phyloP scores from a whole-genome alignment of 2,329 filamentous ascomycete genomes.

The Cytospora schulzeri region DNA sequence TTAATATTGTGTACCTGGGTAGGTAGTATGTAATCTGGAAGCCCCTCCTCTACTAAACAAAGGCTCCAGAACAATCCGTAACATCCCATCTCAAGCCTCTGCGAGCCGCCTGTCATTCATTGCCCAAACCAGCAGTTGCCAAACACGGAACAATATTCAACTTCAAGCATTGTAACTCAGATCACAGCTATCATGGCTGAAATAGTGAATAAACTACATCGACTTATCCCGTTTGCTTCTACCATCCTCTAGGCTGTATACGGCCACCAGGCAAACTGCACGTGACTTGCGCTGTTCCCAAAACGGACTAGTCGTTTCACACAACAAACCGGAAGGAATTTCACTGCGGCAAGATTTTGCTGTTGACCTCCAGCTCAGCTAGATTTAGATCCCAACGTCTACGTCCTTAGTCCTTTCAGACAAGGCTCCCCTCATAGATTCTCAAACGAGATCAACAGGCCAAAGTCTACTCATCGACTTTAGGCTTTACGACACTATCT shows the following conservation, averaged over 20 bases:
- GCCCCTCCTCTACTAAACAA: constrained; percentile 5
- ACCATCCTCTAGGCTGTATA: background rate
- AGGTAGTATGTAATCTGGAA: background rate
- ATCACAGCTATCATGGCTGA: background rate
- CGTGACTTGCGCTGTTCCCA: constrained; percentile 10
- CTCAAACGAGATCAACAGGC: constrained; percentile 20
- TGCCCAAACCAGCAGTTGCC: background rate
- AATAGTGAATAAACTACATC: background rate
- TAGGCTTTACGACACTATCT: constrained; percentile 14
- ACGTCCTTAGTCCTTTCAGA: constrained; percentile 6
- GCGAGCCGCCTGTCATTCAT: background rate
- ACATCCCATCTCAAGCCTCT: too few species aligned
- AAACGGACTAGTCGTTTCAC: constrained; percentile 17
- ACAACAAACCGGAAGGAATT: constrained; percentile 17
- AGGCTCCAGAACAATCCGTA: background rate
- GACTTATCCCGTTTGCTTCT: background rate
- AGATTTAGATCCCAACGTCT: background rate
- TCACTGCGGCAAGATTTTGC: constrained; percentile 17
- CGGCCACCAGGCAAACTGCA: background rate
- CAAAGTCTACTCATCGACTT: constrained; percentile 20
- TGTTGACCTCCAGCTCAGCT: background rate
- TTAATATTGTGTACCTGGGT: background rate
- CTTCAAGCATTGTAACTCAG: background rate
- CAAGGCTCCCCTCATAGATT: constrained; percentile 12
- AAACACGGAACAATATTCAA: background rate